Evolutionary conservation across 352 stramenopile genomes (phyloP).

Genomic region (Globisporangium irregulare): DNA sequence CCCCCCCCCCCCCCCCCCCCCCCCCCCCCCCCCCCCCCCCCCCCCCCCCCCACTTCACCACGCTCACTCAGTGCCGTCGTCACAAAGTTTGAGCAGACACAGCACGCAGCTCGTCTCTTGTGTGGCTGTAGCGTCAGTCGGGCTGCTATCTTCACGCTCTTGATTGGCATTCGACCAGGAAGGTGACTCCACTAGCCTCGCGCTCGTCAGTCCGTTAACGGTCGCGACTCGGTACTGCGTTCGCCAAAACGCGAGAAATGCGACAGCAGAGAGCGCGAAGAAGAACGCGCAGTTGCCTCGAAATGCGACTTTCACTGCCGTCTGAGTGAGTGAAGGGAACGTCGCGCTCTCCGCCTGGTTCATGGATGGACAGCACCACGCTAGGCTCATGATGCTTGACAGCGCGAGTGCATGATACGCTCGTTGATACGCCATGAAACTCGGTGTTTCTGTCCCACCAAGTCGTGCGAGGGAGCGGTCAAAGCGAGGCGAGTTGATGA

Average conservation of each 20-base stretch:
- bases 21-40: too few relatives aligned
- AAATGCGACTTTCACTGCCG: slow-evolving; percentile 17
- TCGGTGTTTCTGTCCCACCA: slow-evolving; percentile 26
- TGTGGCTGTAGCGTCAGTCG: not conserved
- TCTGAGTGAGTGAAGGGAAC: slow-evolving; percentile 5
- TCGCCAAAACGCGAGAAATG: slow-evolving; percentile 41
- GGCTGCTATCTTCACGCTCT: not conserved
- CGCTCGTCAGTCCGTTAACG: slow-evolving; percentile 1
- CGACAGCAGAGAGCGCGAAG: slow-evolving; percentile 14
- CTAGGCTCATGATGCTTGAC: slow-evolving; percentile 37
- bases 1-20: too few relatives aligned
- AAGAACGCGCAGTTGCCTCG: slow-evolving; percentile 34
- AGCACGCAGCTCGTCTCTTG: slow-evolving; percentile 19
- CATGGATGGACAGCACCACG: slow-evolving; percentile 30
- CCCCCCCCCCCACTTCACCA: too few relatives aligned
- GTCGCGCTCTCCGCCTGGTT: slow-evolving; percentile 10
- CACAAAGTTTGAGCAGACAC: slow-evolving; percentile 33
- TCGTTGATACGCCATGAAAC: slow-evolving; percentile 40
- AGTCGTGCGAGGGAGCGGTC: slow-evolving; percentile 31
- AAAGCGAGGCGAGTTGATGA: slow-evolving; percentile 44
- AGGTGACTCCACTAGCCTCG: not conserved
- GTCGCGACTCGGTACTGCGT: slow-evolving; percentile 35
- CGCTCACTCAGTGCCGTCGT: not conserved
- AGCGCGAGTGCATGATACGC: slow-evolving; percentile 40
- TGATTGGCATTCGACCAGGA: not conserved